phyloP scores from a whole-genome alignment of 257 asterid genomes.

The Scutellaria baicalensis region DNA sequence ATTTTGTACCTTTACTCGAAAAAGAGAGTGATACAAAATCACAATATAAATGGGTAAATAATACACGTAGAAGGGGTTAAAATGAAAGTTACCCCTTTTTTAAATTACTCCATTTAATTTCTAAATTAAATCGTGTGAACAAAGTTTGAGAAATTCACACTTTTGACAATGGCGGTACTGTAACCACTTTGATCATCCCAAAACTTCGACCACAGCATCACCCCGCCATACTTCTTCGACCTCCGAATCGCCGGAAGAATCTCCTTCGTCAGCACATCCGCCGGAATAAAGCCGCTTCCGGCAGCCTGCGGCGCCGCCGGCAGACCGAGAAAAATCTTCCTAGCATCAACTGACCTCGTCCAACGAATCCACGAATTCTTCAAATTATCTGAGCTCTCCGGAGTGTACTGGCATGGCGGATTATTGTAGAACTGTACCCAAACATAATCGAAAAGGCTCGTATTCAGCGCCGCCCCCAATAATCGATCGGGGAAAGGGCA shows the following conservation, averaged over 20 bases:
- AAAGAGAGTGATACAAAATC: too few relatives aligned
- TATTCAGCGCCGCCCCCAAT: conserved; percentile 38
- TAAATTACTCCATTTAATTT: too few relatives aligned
- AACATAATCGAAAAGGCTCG: conserved; percentile 51
- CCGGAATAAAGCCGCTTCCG: conserved; percentile 64
- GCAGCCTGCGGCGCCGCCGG: conserved; percentile 60
- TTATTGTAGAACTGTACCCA: conserved; percentile 77
- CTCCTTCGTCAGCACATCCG: conserved; percentile 29
- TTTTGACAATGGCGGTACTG: conserved; percentile 27
- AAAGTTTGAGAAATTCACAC: conserved; percentile 4
- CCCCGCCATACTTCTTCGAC: conserved; percentile 59
- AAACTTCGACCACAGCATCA: conserved; percentile 70
- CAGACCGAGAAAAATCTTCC: conserved; percentile 48
- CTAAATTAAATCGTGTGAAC: too few relatives aligned
- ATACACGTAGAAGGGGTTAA: too few relatives aligned
- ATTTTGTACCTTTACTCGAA: too few relatives aligned
- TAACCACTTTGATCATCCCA: conserved; percentile 55
- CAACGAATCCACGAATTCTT: conserved; percentile 41
- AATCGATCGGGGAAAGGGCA: conserved; percentile 64
- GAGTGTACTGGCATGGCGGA: conserved; percentile 46
- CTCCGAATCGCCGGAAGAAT: conserved; percentile 45
- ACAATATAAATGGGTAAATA: too few relatives aligned
- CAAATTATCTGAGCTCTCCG: conserved; percentile 27
- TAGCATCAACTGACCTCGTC: conserved; percentile 31
- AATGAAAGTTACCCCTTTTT: too few relatives aligned